phyloP scores from a whole-genome alignment of 1,284 basidiomycete genomes.

The Leccinum fallax region DNA sequence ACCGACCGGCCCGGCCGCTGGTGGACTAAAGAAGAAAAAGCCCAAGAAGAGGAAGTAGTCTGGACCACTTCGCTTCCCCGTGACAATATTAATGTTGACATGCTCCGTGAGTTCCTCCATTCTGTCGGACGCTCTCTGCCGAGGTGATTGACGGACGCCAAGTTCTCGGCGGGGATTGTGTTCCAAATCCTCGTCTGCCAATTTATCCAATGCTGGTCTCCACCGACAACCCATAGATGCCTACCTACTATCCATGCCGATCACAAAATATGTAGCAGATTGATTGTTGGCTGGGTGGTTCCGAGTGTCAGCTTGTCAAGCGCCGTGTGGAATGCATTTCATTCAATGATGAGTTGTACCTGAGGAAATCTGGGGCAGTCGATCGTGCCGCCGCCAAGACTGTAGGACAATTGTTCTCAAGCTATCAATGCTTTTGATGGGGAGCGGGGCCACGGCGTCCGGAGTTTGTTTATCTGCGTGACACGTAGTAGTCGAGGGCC shows the following conservation, averaged over 20 bases:
- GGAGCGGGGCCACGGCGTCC: conserved; percentile 13
- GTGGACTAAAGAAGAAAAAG: conserved; percentile 56
- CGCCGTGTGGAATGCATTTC: conserved; percentile 1
- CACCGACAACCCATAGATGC: background rate
- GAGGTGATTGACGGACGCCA: conserved; percentile 9
- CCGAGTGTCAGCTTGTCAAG: conserved; percentile 7
- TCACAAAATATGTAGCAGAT: conserved; percentile 2
- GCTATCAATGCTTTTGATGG: background rate
- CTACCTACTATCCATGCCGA: background rate
- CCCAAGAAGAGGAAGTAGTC: conserved; percentile 56
- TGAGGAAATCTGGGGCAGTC: conserved; percentile 3
- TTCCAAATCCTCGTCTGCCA: conserved; percentile 1
- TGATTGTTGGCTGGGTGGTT: conserved; percentile 9
- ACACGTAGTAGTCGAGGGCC: conserved; percentile 11
- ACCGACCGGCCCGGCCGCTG: conserved; percentile 34
- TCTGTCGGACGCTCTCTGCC: background rate
- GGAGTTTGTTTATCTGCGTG: conserved; percentile 20
- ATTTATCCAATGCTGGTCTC: conserved; percentile 8
- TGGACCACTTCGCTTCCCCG: background rate
- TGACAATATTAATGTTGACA: conserved; percentile 6
- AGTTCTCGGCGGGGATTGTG: conserved; percentile 3
- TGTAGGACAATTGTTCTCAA: background rate
- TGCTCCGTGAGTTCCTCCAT: conserved; percentile 14
- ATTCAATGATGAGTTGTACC: background rate
- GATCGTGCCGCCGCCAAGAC: background rate